Evolutionary conservation across 257 asterid genomes (phyloP).

Genomic region (Pogostemon cablin): DNA sequence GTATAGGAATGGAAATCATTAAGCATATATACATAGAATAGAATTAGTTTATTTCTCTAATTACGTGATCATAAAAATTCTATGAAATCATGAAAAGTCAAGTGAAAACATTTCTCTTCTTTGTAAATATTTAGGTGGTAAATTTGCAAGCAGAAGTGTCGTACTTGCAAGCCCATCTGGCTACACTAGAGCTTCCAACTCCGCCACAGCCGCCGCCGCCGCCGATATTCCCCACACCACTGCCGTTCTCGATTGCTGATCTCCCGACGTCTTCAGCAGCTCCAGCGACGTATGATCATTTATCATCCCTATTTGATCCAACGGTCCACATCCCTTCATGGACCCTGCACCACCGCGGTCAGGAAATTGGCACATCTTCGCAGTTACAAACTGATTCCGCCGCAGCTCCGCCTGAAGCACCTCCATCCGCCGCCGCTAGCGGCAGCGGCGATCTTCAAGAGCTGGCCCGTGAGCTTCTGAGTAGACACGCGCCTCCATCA

Average conservation of each 20-base stretch:
- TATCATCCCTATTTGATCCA: slow-evolving; percentile 67
- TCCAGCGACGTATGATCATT: slow-evolving; percentile 53
- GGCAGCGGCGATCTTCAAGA: slow-evolving; percentile 62
- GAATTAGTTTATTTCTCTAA: too few relatives aligned
- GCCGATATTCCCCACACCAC: slow-evolving; percentile 33
- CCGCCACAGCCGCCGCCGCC: slow-evolving; percentile 45
- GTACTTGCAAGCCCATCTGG: slow-evolving; percentile 63
- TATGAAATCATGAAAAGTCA: too few relatives aligned
- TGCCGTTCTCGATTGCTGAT: slow-evolving; percentile 49
- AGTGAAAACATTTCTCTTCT: too few relatives aligned
- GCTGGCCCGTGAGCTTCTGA: slow-evolving; percentile 62
- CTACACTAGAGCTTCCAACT: slow-evolving; percentile 63
- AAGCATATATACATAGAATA: too few relatives aligned
- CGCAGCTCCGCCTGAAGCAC: slow-evolving; percentile 24
- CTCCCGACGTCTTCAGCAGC: slow-evolving; percentile 47
- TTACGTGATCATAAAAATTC: too few relatives aligned
- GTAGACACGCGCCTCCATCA: slow-evolving; percentile 47
- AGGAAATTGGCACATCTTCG: slow-evolving; percentile 37
- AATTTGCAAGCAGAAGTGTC: slow-evolving; percentile 69
- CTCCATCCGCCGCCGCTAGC: slow-evolving; percentile 25
- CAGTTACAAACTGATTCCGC: slow-evolving; percentile 28
- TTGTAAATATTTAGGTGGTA: slow-evolving; percentile 45
- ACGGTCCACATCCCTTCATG: slow-evolving; percentile 48
- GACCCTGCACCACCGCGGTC: slow-evolving; percentile 41
- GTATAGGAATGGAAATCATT: too few relatives aligned